A percentile compares a stretch with the other conserved stretches of the same genome.
Conservation (phyloP, 2,329 filamentous ascomycete species). For the Capronia coronata region DNA sequence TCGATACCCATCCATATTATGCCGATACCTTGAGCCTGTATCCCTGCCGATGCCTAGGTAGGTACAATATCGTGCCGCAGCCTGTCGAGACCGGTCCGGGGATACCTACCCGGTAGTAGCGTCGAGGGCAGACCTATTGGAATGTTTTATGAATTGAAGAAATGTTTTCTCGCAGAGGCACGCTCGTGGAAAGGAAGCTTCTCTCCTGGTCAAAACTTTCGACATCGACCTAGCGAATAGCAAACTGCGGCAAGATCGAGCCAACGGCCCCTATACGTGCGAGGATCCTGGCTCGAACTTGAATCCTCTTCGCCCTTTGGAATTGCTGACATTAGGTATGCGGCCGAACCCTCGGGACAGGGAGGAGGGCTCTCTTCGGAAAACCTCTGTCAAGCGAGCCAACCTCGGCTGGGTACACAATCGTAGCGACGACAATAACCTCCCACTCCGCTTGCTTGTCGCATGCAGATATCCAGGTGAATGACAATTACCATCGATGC, state of each 20-base stretch:
- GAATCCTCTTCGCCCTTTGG: too few relatives aligned
- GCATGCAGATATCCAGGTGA: conserved; percentile 5
- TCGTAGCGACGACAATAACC: neutral
- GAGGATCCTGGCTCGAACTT: too few relatives aligned
- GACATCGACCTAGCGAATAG: too few relatives aligned
- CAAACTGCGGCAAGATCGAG: too few relatives aligned
- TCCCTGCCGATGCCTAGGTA: conserved; percentile 5
- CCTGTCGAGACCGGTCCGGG: conserved; percentile 11
- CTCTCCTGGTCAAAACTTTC: too few relatives aligned
- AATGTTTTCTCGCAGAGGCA: too few relatives aligned
- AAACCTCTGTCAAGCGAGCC: neutral
- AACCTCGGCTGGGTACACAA: conserved; percentile 9
- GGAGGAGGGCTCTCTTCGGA: neutral
- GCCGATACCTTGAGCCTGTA: conserved; percentile 1
- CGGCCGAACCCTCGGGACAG: neutral
- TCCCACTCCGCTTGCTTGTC: conserved; percentile 4
- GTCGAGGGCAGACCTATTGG: too few relatives aligned
- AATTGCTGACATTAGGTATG: neutral
- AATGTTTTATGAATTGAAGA: too few relatives aligned
- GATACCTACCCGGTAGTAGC: too few relatives aligned
- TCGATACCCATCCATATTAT: conserved; percentile 1
- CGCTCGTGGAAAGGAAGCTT: too few relatives aligned
- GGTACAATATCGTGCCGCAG: conserved; percentile 9
- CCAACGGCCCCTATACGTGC: too few relatives aligned
- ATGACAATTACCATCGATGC: conserved; percentile 16